Evolutionary conservation across 2,329 filamentous ascomycete species (phyloP).

Genomic region (Ascochyta lentis): DNA sequence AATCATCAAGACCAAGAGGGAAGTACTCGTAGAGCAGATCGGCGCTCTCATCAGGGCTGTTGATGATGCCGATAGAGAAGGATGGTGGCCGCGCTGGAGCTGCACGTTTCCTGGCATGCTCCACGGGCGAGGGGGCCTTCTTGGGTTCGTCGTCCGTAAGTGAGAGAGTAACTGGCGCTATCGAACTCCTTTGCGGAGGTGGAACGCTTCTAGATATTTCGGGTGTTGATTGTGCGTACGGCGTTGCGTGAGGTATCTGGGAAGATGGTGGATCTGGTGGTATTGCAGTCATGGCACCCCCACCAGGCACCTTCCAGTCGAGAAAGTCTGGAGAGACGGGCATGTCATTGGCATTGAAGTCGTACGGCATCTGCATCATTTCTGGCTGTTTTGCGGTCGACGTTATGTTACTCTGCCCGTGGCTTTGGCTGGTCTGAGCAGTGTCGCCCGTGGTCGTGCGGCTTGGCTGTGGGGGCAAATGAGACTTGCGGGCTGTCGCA

Average conservation of each 20-base stretch:
- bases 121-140: conserved; percentile 46
- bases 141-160: conserved; percentile 63
- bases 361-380: conserved; percentile 50
- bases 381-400: conserved; percentile 43
- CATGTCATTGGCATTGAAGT: conserved; percentile 51
- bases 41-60: conserved; percentile 74
- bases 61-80: conserved; percentile 57
- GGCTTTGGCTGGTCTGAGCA: conserved; percentile 37
- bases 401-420: conserved; percentile 31
- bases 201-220: conserved; percentile 54
- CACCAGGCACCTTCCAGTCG: conserved; percentile 53
- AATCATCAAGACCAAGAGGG: conserved; percentile 87
- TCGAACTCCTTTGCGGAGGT: conserved; percentile 49
- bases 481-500: conserved; percentile 73
- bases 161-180: conserved; percentile 61
- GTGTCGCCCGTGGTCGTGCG: conserved; percentile 48
- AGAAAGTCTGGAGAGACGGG: conserved; percentile 52
- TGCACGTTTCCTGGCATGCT: conserved; percentile 43
- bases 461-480: conserved; percentile 44
- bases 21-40: conserved; percentile 96
- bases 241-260: conserved; percentile 41
- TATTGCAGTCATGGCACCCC: conserved; percentile 53
- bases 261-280: conserved; percentile 49
- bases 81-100: conserved; percentile 53
- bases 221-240: conserved; percentile 62